Conservation (phyloP, 352 stramenopile genomes). For the Phytophthora podocarpi region DNA sequence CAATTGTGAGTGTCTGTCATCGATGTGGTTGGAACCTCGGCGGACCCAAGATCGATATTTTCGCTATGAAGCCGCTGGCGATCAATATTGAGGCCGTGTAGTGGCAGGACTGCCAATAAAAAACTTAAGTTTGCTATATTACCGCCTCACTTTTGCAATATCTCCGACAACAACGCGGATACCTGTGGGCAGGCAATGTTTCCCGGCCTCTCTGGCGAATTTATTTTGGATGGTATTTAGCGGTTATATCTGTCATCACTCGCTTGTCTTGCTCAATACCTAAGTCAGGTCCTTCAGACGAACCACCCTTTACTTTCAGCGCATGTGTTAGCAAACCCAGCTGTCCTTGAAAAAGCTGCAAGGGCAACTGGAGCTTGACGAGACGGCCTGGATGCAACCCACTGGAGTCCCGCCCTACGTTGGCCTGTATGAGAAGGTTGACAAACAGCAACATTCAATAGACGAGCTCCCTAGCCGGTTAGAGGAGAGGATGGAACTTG, state of each 20-base stretch:
- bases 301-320: constrained; percentile 1
- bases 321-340: neutral
- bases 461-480: neutral
- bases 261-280: too few relatives aligned
- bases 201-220: neutral
- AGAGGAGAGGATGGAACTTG: neutral
- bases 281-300: too few relatives aligned
- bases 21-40: neutral
- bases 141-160: too few relatives aligned
- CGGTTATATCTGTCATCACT: neutral
- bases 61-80: too few relatives aligned
- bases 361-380: neutral
- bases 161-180: too few relatives aligned
- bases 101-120: constrained; percentile 4
- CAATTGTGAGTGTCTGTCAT: constrained; percentile 3
- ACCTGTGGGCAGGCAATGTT: too few relatives aligned
- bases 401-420: constrained; percentile 5
- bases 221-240: neutral
- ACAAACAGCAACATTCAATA: neutral
- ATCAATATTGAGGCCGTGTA: constrained; percentile 2
- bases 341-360: neutral
- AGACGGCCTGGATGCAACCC: neutral
- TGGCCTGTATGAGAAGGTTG: neutral
- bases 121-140: constrained; percentile 1
- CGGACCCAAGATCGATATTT: neutral